Percentiles rank a stretch among this genome's conserved stretches.
phyloP scores from a whole-genome alignment of 2,329 filamentous ascomycete genomes.

The Xylaria sp. region DNA sequence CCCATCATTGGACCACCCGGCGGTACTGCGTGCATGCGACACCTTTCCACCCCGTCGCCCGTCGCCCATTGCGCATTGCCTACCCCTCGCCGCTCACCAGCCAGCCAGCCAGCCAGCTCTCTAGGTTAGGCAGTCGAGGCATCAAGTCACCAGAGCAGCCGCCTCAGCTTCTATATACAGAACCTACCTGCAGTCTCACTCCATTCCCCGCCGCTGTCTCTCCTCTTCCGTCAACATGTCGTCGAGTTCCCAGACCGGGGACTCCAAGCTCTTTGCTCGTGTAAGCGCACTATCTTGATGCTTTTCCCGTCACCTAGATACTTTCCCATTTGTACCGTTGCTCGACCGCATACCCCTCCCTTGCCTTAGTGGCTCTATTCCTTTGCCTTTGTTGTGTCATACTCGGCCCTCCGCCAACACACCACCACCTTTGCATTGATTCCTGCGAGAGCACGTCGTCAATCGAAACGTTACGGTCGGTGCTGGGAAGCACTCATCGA shows the following conservation, averaged over 20 bases:
- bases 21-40: conserved; percentile 38
- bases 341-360: conserved; percentile 20
- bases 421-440: neutral
- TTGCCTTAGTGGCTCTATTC: neutral
- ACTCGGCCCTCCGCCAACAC: conserved; percentile 7
- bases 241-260: conserved; percentile 74
- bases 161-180: conserved; percentile 40
- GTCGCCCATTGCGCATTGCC: conserved; percentile 1
- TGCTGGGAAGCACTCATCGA: conserved; percentile 17
- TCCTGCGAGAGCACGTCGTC: conserved; percentile 10
- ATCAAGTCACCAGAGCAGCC: conserved; percentile 36
- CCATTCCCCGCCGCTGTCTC: conserved; percentile 36
- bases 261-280: conserved; percentile 99
- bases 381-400: conserved; percentile 3
- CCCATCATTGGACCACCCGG: conserved; percentile 45
- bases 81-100: conserved; percentile 4
- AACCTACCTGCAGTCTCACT: conserved; percentile 5
- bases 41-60: conserved; percentile 29
- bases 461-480: neutral
- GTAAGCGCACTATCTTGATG: conserved; percentile 65
- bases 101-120: conserved; percentile 33
- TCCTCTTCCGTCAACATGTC: conserved; percentile 60
- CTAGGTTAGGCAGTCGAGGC: conserved; percentile 27
- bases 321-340: conserved; percentile 18
- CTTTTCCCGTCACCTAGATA: conserved; percentile 8